Percentiles rank a stretch among this genome's conserved stretches.
Conservation (phyloP, 2,329 filamentous ascomycete species). For the Fusarium sp. region DNA sequence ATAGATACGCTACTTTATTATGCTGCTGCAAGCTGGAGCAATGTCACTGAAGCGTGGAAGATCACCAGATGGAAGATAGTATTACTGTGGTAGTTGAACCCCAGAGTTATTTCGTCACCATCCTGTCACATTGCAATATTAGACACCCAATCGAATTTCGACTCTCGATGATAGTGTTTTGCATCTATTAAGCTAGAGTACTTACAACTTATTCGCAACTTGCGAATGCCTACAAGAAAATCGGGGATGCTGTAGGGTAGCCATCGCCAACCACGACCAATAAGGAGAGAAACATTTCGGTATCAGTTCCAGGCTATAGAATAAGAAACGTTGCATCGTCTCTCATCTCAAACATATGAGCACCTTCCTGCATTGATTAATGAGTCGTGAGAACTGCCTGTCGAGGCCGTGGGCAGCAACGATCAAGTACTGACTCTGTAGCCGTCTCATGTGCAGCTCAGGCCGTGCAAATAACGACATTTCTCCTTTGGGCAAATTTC, state of each 20-base stretch:
- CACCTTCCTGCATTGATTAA: not conserved
- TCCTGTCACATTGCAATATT: too few species aligned
- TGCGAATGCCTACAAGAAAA: too few species aligned
- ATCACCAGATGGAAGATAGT: not conserved
- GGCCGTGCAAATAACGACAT: not conserved
- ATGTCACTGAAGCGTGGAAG: not conserved
- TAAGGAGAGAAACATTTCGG: too few species aligned
- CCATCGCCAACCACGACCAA: not conserved
- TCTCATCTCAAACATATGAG: not conserved
- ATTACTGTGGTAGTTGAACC: not conserved
- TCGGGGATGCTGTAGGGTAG: not conserved
- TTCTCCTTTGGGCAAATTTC: not conserved
- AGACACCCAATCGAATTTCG: not conserved
- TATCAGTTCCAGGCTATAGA: not conserved
- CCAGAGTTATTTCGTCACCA: too few species aligned
- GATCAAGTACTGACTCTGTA: not conserved
- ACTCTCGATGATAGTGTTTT: not conserved
- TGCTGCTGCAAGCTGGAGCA: not conserved
- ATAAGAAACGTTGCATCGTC: not conserved
- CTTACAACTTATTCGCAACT: not conserved
- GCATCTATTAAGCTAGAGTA: not conserved
- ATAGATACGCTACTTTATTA: slow-evolving; percentile 32
- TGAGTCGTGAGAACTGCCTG: not conserved
- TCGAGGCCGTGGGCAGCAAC: not conserved
- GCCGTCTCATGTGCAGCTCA: not conserved